Percentiles rank a stretch among this genome's conserved stretches.
phyloP scores from a whole-genome alignment of 345 rosid genomes.

The Erucastrum elatum region DNA sequence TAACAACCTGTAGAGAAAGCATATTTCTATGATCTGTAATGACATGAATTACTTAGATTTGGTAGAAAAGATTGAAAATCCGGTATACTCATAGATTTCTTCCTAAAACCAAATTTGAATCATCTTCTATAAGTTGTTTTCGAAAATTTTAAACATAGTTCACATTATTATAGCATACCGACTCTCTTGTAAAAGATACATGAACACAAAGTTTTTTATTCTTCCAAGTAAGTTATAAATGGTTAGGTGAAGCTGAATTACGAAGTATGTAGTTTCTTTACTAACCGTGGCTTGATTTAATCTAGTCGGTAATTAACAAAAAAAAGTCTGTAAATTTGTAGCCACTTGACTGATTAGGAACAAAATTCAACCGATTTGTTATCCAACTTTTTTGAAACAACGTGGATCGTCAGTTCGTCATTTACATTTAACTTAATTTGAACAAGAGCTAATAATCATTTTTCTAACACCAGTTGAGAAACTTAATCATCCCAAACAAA shows the following conservation, averaged over 20 bases:
- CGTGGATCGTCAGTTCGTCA: too few species aligned
- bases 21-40: background rate
- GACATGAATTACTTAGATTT: background rate
- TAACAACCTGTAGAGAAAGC: background rate
- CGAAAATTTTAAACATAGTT: background rate
- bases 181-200: background rate
- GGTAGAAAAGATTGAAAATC: background rate
- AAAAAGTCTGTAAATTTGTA: background rate
- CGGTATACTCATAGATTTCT: background rate
- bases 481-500: too few species aligned
- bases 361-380: too few species aligned
- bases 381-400: too few species aligned
- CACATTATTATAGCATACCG: background rate
- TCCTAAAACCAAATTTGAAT: background rate
- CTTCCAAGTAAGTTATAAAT: background rate
- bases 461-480: too few species aligned
- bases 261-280: background rate
- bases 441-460: too few species aligned
- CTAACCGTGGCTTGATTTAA: background rate
- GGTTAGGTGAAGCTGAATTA: background rate
- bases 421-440: too few species aligned
- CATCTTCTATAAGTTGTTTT: background rate
- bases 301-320: background rate
- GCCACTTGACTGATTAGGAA: background rate
- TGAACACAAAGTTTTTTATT: too few species aligned